phyloP scores from a whole-genome alignment of 148 eudicot genomes.

The Rhododendron henanense region DNA sequence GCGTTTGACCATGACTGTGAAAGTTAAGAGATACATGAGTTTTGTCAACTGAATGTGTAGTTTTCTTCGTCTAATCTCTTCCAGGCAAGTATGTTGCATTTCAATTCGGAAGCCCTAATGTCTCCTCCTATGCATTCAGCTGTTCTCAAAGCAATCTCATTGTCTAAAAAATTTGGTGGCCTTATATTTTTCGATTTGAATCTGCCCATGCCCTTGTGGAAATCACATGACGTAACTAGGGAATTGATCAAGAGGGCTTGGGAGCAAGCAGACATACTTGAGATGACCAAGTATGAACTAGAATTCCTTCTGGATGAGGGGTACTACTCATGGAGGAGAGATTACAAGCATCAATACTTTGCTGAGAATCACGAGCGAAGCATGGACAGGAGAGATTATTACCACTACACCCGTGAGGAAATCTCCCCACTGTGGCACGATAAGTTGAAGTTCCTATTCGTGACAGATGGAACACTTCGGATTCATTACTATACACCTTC shows the following conservation, averaged over 20 bases:
- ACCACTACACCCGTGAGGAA: conserved; percentile 82
- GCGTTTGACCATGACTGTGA: background rate
- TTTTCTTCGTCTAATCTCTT: conserved; percentile 8
- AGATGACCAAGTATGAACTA: conserved; percentile 71
- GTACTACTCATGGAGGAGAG: conserved; percentile 58
- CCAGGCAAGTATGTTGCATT: conserved; percentile 92
- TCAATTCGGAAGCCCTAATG: conserved; percentile 74
- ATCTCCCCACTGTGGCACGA: conserved; percentile 86
- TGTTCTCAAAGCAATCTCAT: conserved; percentile 68
- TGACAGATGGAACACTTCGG: conserved; percentile 86
- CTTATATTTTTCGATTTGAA: conserved; percentile 76
- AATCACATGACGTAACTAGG: conserved; percentile 73
- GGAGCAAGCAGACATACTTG: conserved; percentile 75
- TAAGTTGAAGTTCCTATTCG: conserved; percentile 63
- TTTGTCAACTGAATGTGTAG: background rate
- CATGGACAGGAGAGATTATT: conserved; percentile 57
- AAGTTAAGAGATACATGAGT: background rate
- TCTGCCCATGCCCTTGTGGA: conserved; percentile 80
- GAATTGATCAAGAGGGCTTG: conserved; percentile 70
- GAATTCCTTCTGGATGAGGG: conserved; percentile 84
- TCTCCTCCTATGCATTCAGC: conserved; percentile 60
- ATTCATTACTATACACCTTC: conserved; percentile 74
- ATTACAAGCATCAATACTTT: conserved; percentile 70
- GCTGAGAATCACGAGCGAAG: conserved; percentile 60
- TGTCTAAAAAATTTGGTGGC: conserved; percentile 75